Conservation (phyloP, 805 yeast genomes). For the Vanderwaltozyma tropicalis region DNA sequence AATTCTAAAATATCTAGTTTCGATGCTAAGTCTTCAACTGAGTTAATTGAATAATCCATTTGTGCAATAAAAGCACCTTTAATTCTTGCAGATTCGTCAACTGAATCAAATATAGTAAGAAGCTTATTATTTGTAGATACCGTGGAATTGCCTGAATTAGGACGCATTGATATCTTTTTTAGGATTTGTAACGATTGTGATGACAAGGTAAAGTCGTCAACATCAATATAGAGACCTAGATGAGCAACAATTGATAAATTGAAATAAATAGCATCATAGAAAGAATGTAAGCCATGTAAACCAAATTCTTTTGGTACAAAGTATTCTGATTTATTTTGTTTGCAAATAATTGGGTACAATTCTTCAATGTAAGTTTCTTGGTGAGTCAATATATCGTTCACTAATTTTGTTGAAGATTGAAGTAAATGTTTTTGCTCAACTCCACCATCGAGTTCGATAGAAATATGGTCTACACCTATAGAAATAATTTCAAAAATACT, state of each 20-base stretch:
- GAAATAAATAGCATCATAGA: conserved; percentile 62
- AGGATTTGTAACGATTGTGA: conserved; percentile 44
- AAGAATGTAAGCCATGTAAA: conserved; percentile 50
- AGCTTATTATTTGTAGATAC: conserved; percentile 48
- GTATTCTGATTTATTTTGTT: conserved; percentile 11
- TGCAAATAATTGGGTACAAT: conserved; percentile 29
- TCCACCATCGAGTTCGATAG: conserved; percentile 15
- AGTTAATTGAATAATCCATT: conserved; percentile 37
- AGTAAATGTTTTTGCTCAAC: conserved; percentile 27
- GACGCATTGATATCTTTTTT: conserved; percentile 33
- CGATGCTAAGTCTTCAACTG: conserved; percentile 33
- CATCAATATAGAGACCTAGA: conserved; percentile 64
- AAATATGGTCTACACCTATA: conserved; percentile 48
- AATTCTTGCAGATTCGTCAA: conserved; percentile 69
- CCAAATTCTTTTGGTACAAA: conserved; percentile 33
- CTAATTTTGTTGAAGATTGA: conserved; percentile 35
- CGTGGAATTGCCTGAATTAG: conserved; percentile 23
- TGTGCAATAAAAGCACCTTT: conserved; percentile 65
- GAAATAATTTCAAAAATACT: conserved; percentile 48
- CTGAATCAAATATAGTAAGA: conserved; percentile 58
- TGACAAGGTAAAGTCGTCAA: conserved; percentile 42
- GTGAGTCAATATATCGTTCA: conserved; percentile 37
- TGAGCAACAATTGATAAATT: conserved; percentile 65
- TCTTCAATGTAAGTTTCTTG: conserved; percentile 50
- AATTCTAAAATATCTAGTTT: conserved; percentile 54